These are phyloP conservation scores for Acanthamoeba quina DNA, from an alignment of 208 protist species.

Conservation along the genomic window DNA sequence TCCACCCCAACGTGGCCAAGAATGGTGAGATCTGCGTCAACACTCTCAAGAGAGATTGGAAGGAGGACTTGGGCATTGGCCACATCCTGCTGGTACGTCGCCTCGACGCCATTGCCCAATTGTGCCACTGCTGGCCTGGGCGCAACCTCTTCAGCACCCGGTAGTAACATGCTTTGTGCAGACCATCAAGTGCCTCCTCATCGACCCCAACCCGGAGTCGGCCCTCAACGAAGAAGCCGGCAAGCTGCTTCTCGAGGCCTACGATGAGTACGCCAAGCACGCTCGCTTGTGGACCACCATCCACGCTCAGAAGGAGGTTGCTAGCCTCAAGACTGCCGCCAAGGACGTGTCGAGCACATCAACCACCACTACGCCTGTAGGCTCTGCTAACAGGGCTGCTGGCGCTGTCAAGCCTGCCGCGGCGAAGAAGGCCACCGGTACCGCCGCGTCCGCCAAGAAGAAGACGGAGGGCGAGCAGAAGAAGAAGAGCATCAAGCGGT, in stretches of 20 bases:
- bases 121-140: not conserved
- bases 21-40: slow-evolving; percentile 99
- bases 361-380: not conserved
- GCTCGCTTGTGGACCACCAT: slow-evolving; percentile 64
- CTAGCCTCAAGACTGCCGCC: slow-evolving; percentile 29
- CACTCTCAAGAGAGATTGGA: slow-evolving; percentile 98
- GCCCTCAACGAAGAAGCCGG: slow-evolving; percentile 99
- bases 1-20: slow-evolving; percentile 98
- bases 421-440: not conserved
- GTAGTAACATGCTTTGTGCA: slow-evolving; percentile 45
- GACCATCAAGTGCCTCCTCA: slow-evolving; percentile 97
- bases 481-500: slow-evolving; percentile 56
- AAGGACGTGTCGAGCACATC: not conserved
- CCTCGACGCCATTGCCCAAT: not conserved
- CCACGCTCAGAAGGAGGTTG: slow-evolving; percentile 46
- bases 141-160: not conserved
- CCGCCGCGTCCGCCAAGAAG: not conserved
- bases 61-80: slow-evolving; percentile 93
- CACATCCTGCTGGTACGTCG: slow-evolving; percentile 94
- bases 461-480: slow-evolving; percentile 52
- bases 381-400: not conserved
- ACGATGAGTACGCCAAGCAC: slow-evolving; percentile 79
- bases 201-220: slow-evolving; percentile 98
- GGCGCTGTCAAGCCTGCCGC: not conserved
- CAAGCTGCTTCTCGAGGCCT: slow-evolving; percentile 97